Conservation (phyloP, 176 grass and related monocot genomes). For the Carex cristatella region DNA sequence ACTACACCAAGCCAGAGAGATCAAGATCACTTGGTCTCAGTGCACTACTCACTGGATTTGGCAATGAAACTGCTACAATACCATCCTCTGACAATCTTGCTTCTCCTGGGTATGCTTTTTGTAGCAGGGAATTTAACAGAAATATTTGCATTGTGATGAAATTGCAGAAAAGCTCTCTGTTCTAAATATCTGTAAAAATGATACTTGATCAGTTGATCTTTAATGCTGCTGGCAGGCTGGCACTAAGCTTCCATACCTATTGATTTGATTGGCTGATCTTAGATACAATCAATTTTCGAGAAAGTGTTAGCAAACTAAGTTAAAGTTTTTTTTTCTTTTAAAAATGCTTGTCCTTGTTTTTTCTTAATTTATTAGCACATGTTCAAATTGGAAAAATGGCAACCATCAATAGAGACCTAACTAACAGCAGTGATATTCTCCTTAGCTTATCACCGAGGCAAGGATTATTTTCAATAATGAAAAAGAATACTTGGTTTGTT, state of each 20-base stretch:
- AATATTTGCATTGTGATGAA: not conserved
- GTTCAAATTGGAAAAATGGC: not conserved
- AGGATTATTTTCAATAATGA: not conserved
- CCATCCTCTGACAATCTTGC: slow-evolving; percentile 33
- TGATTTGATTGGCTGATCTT: not conserved
- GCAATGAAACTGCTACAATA: slow-evolving; percentile 60
- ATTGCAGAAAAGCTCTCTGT: not conserved
- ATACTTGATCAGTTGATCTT: not conserved
- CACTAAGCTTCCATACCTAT: not conserved
- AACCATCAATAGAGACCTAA: not conserved
- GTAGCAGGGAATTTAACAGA: slow-evolving; percentile 4
- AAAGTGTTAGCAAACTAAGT: not conserved
- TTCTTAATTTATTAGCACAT: not conserved
- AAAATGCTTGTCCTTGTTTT: not conserved
- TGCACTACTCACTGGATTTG: slow-evolving; percentile 66
- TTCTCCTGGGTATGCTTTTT: slow-evolving; percentile 26
- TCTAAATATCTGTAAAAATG: not conserved
- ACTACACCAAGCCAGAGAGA: slow-evolving; percentile 59
- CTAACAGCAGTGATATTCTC: not conserved
- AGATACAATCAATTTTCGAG: not conserved
- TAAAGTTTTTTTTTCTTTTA: not conserved
- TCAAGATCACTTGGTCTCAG: slow-evolving; percentile 64
- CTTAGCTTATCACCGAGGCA: not conserved
- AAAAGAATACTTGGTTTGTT: not conserved
- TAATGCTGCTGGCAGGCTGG: not conserved